Evolutionary conservation across 371 early-diverging fungal species (phyloP), one percentile per base, ranked within the genome.

Genomic region (Saksenaea vasiformis): DNA sequence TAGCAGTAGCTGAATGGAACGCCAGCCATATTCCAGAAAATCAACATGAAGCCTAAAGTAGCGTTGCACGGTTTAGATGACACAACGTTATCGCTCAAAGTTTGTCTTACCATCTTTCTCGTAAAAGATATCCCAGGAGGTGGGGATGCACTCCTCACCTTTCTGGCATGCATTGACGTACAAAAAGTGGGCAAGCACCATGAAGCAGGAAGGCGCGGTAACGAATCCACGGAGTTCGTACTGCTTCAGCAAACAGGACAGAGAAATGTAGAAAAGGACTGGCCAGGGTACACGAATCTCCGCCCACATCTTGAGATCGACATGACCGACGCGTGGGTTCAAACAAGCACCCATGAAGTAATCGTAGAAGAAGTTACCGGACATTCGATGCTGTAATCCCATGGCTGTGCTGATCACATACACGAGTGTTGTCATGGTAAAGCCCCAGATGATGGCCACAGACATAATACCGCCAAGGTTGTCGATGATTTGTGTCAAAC

Each of bases 261-360:
- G 80, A 67, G 78, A 87, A 43, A 84, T 88, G 72, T 79, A 93
- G 69, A 75, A 92, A 31, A 79, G 83, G 44, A 91, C 84, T 73
- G 79, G 90, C 92, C 84, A 94, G 56, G 82, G 92, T 55, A 56
- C 90, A 86, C 74, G 92, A 62, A 90, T 87, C 79, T 94, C 95
- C 61, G 88, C 91, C 75, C 94, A 88, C 80, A 90, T 90, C 85
- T 95, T 95, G 65, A 94, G 74, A 67, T 95, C 95, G 22, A 94
- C 79, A 60, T 76, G 73, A 34, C 85, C 85, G 35, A 87, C 71
- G 51, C 94, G 90, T 55, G 95, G 95, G 77, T 94, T 94, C 62
- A 90, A 78, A 53, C 73, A 70, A 56, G 80, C 86, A 58, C 91
- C 91, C 87, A 91, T 91, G 64, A 87, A 90, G 65, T 82, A 87